Percentiles rank a stretch among this genome's conserved stretches.
Conservation (phyloP, 257 asterid genomes). For the Fraxinus pennsylvanica region DNA sequence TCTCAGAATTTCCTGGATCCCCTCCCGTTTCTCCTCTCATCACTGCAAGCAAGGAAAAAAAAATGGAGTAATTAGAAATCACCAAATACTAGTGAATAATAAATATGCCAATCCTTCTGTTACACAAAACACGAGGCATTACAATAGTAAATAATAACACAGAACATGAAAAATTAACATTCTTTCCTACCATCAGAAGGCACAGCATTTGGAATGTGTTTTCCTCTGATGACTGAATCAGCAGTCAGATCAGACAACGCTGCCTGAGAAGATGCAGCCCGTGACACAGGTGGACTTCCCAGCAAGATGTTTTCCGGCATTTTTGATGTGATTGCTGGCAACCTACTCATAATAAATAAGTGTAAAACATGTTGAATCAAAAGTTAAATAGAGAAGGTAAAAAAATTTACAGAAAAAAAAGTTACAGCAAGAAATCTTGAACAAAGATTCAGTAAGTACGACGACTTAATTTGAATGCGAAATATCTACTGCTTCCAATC, state of each 20-base stretch:
- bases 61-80: neutral
- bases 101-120: neutral
- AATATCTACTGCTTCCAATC: neutral
- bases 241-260: slow-evolving; percentile 53
- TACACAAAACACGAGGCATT: neutral
- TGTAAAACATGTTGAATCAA: slow-evolving; percentile 10
- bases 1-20: slow-evolving; percentile 45
- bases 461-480: neutral
- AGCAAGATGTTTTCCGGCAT: slow-evolving; percentile 71
- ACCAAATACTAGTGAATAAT: neutral
- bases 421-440: slow-evolving; percentile 6
- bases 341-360: slow-evolving; percentile 34
- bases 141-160: neutral
- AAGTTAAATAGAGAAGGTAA: neutral
- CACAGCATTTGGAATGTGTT: slow-evolving; percentile 36
- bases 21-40: slow-evolving; percentile 48
- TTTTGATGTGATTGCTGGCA: slow-evolving; percentile 38
- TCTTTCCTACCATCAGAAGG: slow-evolving; percentile 59
- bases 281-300: slow-evolving; percentile 77
- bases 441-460: neutral
- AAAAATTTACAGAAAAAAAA: neutral
- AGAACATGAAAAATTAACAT: neutral
- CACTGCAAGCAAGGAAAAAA: slow-evolving; percentile 34
- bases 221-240: slow-evolving; percentile 51
- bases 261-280: slow-evolving; percentile 66